Percentiles rank a stretch among this genome's conserved stretches.
Evolutionary conservation across 169 alveolate genomes (phyloP).

Genomic region (Babesia gibsoni): DNA sequence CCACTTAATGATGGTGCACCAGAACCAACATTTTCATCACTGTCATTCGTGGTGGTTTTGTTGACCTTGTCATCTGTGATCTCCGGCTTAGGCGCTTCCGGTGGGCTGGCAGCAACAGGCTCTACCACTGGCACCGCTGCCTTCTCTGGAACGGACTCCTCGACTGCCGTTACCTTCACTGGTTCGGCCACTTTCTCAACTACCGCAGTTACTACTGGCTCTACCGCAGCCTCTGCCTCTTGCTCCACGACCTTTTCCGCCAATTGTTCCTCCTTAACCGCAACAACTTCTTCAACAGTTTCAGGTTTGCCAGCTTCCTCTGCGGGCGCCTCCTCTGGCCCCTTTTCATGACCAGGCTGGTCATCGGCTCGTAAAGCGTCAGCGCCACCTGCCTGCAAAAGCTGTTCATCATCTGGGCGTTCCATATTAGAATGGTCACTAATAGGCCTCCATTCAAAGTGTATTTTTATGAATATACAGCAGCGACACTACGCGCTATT

Average conservation of each 20-base stretch:
- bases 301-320: conserved; percentile 2
- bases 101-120: conserved; percentile 21
- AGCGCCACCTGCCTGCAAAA: not conserved
- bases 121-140: conserved; percentile 8
- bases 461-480: no score
- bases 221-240: not conserved
- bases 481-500: no score
- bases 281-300: conserved; percentile 1
- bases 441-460: no score
- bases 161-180: not conserved
- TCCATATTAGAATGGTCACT: no score
- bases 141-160: not conserved
- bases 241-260: not conserved
- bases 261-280: not conserved
- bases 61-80: conserved; percentile 41
- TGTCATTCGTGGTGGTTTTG: not conserved
- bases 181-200: not conserved
- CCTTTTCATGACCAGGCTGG: not conserved
- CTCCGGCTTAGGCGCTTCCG: conserved; percentile 30
- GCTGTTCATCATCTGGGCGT: no score
- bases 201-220: not conserved
- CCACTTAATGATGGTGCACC: no score
- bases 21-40: no score
- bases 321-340: not conserved
- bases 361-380: not conserved